phyloP scores from a whole-genome alignment of 139 green algal species.

The Coccomyxa sp. region DNA sequence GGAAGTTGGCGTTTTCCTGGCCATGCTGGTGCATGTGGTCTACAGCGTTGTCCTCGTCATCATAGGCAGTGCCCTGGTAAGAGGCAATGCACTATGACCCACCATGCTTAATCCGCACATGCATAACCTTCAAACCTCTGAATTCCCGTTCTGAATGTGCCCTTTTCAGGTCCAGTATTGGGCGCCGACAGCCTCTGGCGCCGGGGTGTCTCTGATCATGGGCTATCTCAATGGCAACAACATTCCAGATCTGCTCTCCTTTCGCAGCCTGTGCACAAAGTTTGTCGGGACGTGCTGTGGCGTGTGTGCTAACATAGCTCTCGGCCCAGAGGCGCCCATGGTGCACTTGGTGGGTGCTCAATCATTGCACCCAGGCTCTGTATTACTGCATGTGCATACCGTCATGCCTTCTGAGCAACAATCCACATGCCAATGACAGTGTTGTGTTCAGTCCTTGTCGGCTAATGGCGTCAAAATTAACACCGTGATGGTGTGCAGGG shows the following conservation, averaged over 20 bases:
- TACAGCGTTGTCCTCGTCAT: slow-evolving; percentile 32
- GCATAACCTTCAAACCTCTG: background rate
- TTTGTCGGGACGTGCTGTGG: slow-evolving; percentile 24
- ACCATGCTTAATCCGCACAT: background rate
- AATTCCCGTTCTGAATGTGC: slow-evolving; percentile 11
- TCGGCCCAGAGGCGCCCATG: slow-evolving; percentile 82
- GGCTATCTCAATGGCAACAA: slow-evolving; percentile 65
- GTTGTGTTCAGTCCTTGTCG: too few species aligned
- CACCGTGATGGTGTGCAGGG: slow-evolving; percentile 22
- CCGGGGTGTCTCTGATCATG: slow-evolving; percentile 84
- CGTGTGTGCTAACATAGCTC: slow-evolving; percentile 18
- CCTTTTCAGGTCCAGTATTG: slow-evolving; percentile 63
- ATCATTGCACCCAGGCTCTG: too few species aligned
- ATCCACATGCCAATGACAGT: too few species aligned
- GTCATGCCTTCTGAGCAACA: too few species aligned
- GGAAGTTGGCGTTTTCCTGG: slow-evolving; percentile 2
- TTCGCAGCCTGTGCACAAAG: slow-evolving; percentile 36
- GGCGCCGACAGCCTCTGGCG: slow-evolving; percentile 68
- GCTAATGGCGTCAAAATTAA: too few species aligned
- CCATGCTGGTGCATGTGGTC: slow-evolving; percentile 32
- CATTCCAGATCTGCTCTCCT: slow-evolving; percentile 42
- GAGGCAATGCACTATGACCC: background rate
- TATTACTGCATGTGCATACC: too few species aligned
- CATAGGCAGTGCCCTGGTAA: slow-evolving; percentile 30
- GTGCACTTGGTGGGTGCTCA: slow-evolving; percentile 61